phyloP scores from a whole-genome alignment of 2,329 filamentous ascomycete species.

The Colletotrichum siamense region DNA sequence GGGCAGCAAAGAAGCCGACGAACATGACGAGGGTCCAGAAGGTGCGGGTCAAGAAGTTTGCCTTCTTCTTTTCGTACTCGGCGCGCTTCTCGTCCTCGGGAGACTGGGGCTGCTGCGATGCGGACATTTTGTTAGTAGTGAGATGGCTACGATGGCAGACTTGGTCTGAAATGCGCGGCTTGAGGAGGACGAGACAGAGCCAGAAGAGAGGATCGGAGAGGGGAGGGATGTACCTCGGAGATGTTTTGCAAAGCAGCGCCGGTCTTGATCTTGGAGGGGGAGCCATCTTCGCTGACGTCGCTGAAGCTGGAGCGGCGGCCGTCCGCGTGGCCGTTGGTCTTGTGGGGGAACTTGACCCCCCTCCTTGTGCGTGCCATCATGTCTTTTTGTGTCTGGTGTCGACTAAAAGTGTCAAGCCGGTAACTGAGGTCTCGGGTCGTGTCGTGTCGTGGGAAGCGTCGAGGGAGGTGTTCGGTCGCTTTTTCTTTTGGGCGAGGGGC shows the following conservation, averaged over 20 bases:
- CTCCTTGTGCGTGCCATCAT: constrained; percentile 47
- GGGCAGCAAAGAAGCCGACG: constrained; percentile 84
- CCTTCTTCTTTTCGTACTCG: constrained; percentile 98
- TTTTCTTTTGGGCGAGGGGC: not conserved
- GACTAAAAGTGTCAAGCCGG: not conserved
- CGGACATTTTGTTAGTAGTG: not conserved
- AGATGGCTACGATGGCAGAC: not conserved
- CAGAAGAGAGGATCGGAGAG: not conserved
- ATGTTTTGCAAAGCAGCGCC: constrained; percentile 38
- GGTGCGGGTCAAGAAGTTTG: constrained; percentile 94
- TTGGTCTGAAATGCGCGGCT: not conserved
- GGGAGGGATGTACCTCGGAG: constrained; percentile 35
- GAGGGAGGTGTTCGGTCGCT: not conserved
- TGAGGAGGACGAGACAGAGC: not conserved
- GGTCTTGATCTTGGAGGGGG: constrained; percentile 31
- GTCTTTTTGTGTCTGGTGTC: not conserved
- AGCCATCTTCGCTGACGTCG: constrained; percentile 68
- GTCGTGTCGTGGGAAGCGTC: not conserved
- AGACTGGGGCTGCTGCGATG: constrained; percentile 46
- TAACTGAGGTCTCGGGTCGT: not conserved
- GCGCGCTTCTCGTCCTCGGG: constrained; percentile 44
- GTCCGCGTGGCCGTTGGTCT: constrained; percentile 55
- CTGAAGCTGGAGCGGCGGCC: constrained; percentile 74
- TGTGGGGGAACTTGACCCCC: constrained; percentile 61
- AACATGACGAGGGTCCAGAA: constrained; percentile 99